Percentiles rank a stretch among this genome's conserved stretches.
These are phyloP conservation scores for Zymoseptoria brevis DNA, from an alignment of 2,329 filamentous ascomycete genomes.

Conservation along the genomic window DNA sequence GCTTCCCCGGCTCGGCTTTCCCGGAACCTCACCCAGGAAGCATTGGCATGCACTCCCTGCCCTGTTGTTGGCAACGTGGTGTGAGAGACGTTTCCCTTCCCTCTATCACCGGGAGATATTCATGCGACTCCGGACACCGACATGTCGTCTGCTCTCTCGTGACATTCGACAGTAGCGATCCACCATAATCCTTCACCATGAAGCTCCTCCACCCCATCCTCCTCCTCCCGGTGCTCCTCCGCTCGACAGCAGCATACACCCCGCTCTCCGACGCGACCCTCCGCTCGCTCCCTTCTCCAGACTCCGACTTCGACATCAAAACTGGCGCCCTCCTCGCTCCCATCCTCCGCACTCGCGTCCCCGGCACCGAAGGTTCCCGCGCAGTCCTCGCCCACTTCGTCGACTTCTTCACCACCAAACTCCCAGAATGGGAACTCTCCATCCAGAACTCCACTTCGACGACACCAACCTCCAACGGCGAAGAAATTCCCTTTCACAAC, in stretches of 20 bases:
- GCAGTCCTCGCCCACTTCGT: conserved; percentile 74
- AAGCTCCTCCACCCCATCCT: conserved; percentile 14
- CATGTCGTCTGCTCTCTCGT: not conserved
- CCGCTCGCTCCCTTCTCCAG: conserved; percentile 61
- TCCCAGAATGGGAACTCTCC: conserved; percentile 71
- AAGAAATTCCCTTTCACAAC: conserved; percentile 74
- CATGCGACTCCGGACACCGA: not conserved
- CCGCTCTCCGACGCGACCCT: conserved; percentile 68
- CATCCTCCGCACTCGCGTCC: conserved; percentile 79
- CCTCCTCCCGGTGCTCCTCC: conserved; percentile 27
- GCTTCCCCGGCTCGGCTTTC: not conserved
- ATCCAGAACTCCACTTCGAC: conserved; percentile 86
- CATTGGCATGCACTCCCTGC: not conserved
- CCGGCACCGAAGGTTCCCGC: conserved; percentile 69
- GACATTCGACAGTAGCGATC: not conserved
- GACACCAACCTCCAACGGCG: conserved; percentile 66
- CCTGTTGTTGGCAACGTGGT: not conserved
- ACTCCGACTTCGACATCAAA: conserved; percentile 62
- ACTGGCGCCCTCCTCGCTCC: conserved; percentile 71
- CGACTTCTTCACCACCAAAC: conserved; percentile 64
- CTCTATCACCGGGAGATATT: not conserved
- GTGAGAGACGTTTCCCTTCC: not conserved
- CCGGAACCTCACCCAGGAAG: not conserved
- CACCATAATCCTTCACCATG: conserved; percentile 11
- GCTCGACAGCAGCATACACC: conserved; percentile 42